Evolutionary conservation across 1,139 yeast species (phyloP), one percentile per base, ranked within the genome.

Genomic region (Kodamaea suecica): DNA sequence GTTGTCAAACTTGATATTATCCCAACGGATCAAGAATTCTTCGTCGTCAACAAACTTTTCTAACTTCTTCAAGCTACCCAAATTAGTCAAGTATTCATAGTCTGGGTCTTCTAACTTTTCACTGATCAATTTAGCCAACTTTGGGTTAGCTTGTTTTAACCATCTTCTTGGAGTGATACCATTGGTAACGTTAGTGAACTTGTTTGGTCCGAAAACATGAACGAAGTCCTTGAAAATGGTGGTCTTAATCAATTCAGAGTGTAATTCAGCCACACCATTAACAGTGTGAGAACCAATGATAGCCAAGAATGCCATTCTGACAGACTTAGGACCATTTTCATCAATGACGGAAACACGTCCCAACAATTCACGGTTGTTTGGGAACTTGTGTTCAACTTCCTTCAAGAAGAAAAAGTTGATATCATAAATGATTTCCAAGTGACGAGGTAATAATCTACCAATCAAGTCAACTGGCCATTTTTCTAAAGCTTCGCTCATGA

Each of bases 141-240:
- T 70, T 12, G 97, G 97, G 60, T 88, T 90, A 33, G 96, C 95
- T 65, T 88, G 96, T 58, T 80, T 80, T 57, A 88, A 74, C 97
- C 97, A 88, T 66, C 97, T 81, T 70, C 97, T 80, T 49, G 97
- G 97, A 4, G 97, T 90, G 53, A 88, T 80, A 65, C 97, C 97
- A 59, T 90, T 90, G 35, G 97, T 88, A 41, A 88, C 96, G 53
- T 88, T 88, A 41, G 86, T 84, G 60, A 88, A 88, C 62, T 84
- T 85, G 45, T 84, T 86, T 23, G 73, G 56, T 29, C 97, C 97
- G 49, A 77, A 87, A 30, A 88, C 74, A 43, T 72, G 73, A 41
- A 88, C 97, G 57, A 88, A 88, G 61, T 88, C 96, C 59, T 82
- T 83, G 66, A 88, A 88, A 51, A 88, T 85, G 5, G 96, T 87